These are phyloP conservation scores for Boechera stricta DNA, from an alignment of 345 rosid genomes.

Conservation along the genomic window DNA sequence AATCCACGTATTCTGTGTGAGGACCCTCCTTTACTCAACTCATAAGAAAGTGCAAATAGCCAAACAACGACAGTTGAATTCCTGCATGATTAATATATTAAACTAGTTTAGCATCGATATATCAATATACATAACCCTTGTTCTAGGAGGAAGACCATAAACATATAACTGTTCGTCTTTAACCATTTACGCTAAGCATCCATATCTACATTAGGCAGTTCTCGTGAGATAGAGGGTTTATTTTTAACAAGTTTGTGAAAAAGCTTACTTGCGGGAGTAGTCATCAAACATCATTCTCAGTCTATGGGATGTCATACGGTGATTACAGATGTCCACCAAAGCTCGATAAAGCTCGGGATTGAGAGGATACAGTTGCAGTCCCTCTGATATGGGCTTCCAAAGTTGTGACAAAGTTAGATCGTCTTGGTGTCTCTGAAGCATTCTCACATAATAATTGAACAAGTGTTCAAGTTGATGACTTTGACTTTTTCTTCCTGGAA, in stretches of 20 bases:
- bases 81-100: conserved; percentile 52
- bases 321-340: conserved; percentile 70
- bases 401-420: conserved; percentile 61
- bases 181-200: conserved; percentile 18
- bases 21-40: conserved; percentile 72
- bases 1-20: conserved; percentile 76
- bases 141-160: conserved; percentile 1
- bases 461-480: conserved; percentile 74
- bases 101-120: conserved; percentile 23
- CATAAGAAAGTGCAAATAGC: conserved; percentile 80
- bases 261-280: conserved; percentile 66
- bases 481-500: conserved; percentile 75
- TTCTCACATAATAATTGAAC: conserved; percentile 60
- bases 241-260: conserved; percentile 22
- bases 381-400: conserved; percentile 75
- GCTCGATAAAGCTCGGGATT: conserved; percentile 66
- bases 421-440: conserved; percentile 74
- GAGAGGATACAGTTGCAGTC: conserved; percentile 80
- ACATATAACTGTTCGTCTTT: conserved; percentile 4
- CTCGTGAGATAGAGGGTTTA: background rate
- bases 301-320: conserved; percentile 77
- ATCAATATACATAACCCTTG: conserved; percentile 6
- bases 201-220: background rate
- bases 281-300: conserved; percentile 75
- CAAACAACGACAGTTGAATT: conserved; percentile 73